Evolutionary conservation across 164 flowering plant species (phyloP).

Genomic region (Umbellularia californica): DNA sequence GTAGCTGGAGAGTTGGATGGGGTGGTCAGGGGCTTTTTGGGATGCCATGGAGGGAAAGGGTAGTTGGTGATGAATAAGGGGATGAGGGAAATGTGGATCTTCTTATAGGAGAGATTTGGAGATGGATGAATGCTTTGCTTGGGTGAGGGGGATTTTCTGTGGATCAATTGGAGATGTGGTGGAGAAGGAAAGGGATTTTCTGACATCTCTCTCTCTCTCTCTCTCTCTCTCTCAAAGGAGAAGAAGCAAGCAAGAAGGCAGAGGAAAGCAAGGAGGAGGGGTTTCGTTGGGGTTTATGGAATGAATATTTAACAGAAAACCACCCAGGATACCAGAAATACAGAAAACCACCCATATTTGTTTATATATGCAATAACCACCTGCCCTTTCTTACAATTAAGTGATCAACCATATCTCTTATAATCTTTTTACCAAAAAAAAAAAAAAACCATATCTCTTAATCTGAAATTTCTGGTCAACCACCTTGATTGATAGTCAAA

Average conservation of each 20-base stretch:
- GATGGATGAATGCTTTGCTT: constrained; percentile 40
- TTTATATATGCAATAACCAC: too few relatives aligned
- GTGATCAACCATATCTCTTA: too few relatives aligned
- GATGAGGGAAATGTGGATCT: not conserved
- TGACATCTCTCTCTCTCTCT: too few relatives aligned
- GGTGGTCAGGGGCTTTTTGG: constrained; percentile 16
- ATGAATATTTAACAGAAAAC: too few relatives aligned
- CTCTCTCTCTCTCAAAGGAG: not conserved
- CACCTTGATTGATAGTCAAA: too few relatives aligned
- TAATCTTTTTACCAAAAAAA: too few relatives aligned
- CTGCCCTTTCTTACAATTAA: too few relatives aligned
- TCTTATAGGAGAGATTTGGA: constrained; percentile 7
- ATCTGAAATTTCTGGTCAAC: too few relatives aligned
- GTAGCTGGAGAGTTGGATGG: constrained; percentile 35
- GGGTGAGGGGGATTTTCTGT: constrained; percentile 10
- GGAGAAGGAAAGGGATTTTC: constrained; percentile 39
- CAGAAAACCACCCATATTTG: too few relatives aligned
- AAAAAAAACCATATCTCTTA: too few relatives aligned
- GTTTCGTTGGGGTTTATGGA: constrained; percentile 19
- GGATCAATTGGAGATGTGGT: constrained; percentile 14
- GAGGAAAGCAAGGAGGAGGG: constrained; percentile 16
- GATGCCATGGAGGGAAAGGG: constrained; percentile 3
- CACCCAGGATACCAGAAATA: too few relatives aligned
- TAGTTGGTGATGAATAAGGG: not conserved
- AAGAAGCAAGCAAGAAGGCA: not conserved